A percentile compares a stretch with the other conserved stretches of the same genome.
Evolutionary conservation across 2,329 filamentous ascomycete genomes (phyloP).

Genomic region (Hypomyces rosellus): DNA sequence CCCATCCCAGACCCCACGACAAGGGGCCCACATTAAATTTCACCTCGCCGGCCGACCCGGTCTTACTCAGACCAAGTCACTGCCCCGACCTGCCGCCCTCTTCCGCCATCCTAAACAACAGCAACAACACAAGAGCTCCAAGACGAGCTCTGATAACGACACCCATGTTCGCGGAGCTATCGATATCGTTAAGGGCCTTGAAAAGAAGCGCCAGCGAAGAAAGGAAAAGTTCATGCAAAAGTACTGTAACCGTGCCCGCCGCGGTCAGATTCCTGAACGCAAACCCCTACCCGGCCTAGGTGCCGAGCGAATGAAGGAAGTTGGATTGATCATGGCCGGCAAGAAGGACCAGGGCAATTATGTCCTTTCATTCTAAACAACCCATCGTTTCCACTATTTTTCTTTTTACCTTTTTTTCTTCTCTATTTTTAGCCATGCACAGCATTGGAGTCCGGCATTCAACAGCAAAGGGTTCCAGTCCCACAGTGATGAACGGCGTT

Average conservation of each 20-base stretch:
- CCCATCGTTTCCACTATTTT: neutral
- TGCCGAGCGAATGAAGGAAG: constrained; percentile 75
- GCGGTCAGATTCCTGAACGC: constrained; percentile 55
- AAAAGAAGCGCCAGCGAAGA: constrained; percentile 87
- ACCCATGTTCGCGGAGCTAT: constrained; percentile 84
- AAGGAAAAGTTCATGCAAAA: constrained; percentile 90
- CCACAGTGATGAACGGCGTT: constrained; percentile 4
- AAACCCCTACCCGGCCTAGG: constrained; percentile 77
- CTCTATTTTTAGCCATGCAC: neutral
- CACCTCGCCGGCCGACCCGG: constrained; percentile 51
- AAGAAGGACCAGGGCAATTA: constrained; percentile 69
- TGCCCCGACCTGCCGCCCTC: constrained; percentile 71
- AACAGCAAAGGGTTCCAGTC: constrained; percentile 10
- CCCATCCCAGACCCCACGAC: constrained; percentile 34
- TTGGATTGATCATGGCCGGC: constrained; percentile 83
- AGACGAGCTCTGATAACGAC: constrained; percentile 32
- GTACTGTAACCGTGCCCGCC: constrained; percentile 76
- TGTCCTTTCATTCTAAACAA: constrained; percentile 62
- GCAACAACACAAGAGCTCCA: constrained; percentile 27
- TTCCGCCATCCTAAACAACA: constrained; percentile 51
- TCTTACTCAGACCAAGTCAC: constrained; percentile 73
- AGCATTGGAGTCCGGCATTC: constrained; percentile 8
- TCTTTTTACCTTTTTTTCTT: neutral
- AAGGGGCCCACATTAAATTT: constrained; percentile 31
- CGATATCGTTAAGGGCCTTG: constrained; percentile 93